Conservation (phyloP, 1,139 yeast species). For the Geotrichum siamense region DNA sequence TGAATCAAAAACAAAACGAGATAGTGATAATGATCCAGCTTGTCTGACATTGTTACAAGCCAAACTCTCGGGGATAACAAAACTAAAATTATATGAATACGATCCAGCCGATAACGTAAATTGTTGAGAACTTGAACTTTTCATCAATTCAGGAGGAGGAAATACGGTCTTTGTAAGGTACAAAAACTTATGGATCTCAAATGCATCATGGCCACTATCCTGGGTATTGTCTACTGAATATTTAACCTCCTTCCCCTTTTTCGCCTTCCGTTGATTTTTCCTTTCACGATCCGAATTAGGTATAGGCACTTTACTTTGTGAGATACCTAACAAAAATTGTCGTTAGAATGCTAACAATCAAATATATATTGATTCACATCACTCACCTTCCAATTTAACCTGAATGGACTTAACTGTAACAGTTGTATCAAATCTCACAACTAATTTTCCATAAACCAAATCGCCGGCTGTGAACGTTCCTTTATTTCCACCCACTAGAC, state of each 20-base stretch:
- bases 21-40: conserved; percentile 21
- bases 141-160: conserved; percentile 51
- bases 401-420: conserved; percentile 14
- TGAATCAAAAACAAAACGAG: conserved; percentile 40
- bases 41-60: conserved; percentile 39
- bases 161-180: conserved; percentile 52
- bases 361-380: background rate
- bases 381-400: conserved; percentile 18
- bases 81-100: conserved; percentile 51
- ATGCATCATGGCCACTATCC: conserved; percentile 22
- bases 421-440: conserved; percentile 7
- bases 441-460: conserved; percentile 10
- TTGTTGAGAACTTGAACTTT: conserved; percentile 44
- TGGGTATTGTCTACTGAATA: too few relatives aligned
- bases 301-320: conserved; percentile 16
- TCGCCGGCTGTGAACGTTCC: conserved; percentile 18
- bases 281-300: conserved; percentile 6
- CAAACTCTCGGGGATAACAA: conserved; percentile 47
- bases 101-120: conserved; percentile 57
- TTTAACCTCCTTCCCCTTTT: conserved; percentile 1
- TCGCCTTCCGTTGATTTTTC: conserved; percentile 17
- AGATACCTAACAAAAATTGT: conserved; percentile 6
- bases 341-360: background rate
- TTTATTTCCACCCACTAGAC: too few relatives aligned
- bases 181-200: conserved; percentile 50